Conservation (phyloP, 2,329 filamentous ascomycete species). For the Colletotrichum destructivum region DNA sequence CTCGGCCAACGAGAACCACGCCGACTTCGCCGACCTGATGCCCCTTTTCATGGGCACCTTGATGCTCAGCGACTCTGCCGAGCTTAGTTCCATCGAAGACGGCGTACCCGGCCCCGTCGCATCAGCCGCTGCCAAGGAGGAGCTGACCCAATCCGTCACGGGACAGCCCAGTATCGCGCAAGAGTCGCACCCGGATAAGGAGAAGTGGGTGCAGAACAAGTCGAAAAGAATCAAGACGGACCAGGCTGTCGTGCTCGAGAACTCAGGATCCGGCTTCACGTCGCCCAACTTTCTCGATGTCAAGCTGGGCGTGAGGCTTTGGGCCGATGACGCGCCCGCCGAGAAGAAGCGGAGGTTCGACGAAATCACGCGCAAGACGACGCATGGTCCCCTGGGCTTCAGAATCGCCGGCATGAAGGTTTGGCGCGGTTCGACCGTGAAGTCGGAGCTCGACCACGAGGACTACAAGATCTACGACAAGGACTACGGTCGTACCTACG, state of each 20-base stretch:
- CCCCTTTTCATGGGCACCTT: conserved; percentile 89
- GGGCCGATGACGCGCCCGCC: conserved; percentile 79
- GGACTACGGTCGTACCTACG: conserved; percentile 69
- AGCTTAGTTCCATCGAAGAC: conserved; percentile 64
- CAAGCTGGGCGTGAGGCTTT: conserved; percentile 89
- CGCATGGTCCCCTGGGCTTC: conserved; percentile 73
- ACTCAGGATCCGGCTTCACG: conserved; percentile 84
- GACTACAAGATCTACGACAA: conserved; percentile 75
- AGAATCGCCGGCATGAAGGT: conserved; percentile 77
- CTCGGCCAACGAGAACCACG: conserved; percentile 74
- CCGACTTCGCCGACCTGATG: conserved; percentile 84
- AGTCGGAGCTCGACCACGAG: conserved; percentile 66
- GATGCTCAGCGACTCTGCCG: conserved; percentile 71
- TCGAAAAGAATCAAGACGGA: conserved; percentile 80
- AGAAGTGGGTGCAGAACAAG: conserved; percentile 65
- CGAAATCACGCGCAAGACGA: conserved; percentile 71
- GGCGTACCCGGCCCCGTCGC: conserved; percentile 61
- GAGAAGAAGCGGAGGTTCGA: conserved; percentile 74
- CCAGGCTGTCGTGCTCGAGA: conserved; percentile 86
- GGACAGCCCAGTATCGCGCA: conserved; percentile 50
- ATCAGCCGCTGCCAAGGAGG: conserved; percentile 52
- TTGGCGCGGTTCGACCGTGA: conserved; percentile 70
- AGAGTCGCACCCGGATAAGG: conserved; percentile 41
- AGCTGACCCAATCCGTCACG: conserved; percentile 52
- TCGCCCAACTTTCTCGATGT: conserved; percentile 93